A percentile compares a stretch with the other conserved stretches of the same genome.
These are phyloP conservation scores for Globisporangium uncinulatum DNA, from an alignment of 352 stramenopile species.

Conservation along the genomic window DNA sequence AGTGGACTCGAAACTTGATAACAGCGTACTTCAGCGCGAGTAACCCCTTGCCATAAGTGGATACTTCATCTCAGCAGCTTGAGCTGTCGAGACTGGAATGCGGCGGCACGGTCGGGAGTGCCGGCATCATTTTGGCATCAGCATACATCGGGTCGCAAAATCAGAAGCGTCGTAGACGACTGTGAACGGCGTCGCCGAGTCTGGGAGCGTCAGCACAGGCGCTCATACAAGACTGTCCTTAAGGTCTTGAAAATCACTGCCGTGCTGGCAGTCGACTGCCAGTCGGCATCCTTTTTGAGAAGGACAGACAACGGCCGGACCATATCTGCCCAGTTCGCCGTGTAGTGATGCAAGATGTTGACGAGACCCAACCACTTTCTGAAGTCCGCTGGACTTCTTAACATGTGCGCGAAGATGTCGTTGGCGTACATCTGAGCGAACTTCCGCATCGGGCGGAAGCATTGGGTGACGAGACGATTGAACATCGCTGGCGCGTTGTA, in stretches of 20 bases:
- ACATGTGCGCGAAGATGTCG: conserved; percentile 6
- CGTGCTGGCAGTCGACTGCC: conserved; percentile 5
- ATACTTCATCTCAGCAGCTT: no score
- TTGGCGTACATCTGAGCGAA: conserved; percentile 7
- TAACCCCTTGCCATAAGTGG: no score
- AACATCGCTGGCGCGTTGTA: conserved; percentile 20
- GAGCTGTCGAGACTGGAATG: no score
- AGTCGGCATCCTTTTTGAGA: conserved; percentile 15
- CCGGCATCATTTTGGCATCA: no score
- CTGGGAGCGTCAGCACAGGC: no score
- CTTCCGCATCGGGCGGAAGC: not conserved
- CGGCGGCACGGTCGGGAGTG: no score
- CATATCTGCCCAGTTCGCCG: conserved; percentile 8
- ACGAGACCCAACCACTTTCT: conserved; percentile 14
- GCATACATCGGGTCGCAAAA: no score
- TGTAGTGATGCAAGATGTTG: conserved; percentile 22
- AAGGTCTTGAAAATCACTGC: conserved; percentile 15
- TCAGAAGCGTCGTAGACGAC: no score
- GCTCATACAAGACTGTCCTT: no score
- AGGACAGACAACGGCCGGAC: conserved; percentile 10
- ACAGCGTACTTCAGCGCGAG: no score
- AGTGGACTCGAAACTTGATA: no score
- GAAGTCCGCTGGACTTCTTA: conserved; percentile 5
- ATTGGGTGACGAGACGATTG: conserved; percentile 14
- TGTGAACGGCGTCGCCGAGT: no score